phyloP scores from a whole-genome alignment of 805 yeast species.

The Wickerhamiella nectarea region DNA sequence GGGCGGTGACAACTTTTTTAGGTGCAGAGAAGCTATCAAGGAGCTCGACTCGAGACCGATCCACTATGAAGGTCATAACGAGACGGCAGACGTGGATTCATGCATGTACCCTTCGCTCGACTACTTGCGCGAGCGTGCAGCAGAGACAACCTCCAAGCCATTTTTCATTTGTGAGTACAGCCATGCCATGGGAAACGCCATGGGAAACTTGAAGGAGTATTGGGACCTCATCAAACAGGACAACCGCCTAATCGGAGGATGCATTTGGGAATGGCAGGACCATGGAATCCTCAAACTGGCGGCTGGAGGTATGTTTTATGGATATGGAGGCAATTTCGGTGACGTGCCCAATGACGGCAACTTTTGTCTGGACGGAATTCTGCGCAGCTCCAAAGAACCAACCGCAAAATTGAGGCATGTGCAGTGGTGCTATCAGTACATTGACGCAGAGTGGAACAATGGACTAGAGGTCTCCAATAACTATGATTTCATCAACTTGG shows the following conservation, averaged over 20 bases:
- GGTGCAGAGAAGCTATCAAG: conserved; percentile 23
- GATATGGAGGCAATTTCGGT: conserved; percentile 30
- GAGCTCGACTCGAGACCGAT: conserved; percentile 23
- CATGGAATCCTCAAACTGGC: conserved; percentile 22
- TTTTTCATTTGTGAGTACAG: conserved; percentile 29
- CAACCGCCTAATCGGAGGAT: conserved; percentile 27
- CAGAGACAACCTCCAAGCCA: conserved; percentile 20
- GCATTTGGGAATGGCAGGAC: conserved; percentile 32
- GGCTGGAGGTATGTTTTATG: conserved; percentile 14
- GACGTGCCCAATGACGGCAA: conserved; percentile 28
- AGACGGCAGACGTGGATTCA: conserved; percentile 24
- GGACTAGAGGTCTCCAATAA: conserved; percentile 8
- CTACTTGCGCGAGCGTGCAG: conserved; percentile 19
- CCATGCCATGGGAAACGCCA: conserved; percentile 32
- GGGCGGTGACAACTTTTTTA: conserved; percentile 26
- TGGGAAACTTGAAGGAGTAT: conserved; percentile 27
- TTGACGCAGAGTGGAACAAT: conserved; percentile 9
- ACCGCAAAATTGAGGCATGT: conserved; percentile 27
- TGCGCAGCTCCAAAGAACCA: conserved; percentile 25
- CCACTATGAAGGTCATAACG: conserved; percentile 27
- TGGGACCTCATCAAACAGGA: conserved; percentile 25
- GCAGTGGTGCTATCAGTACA: conserved; percentile 28
- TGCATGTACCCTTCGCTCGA: conserved; percentile 26
- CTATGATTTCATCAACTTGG: conserved; percentile 10
- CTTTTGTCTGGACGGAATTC: conserved; percentile 29